Evolutionary conservation across 75 land plant genomes (phyloP), one percentile per base, ranked within the genome.

Genomic region (Selaginella tamariscina): DNA sequence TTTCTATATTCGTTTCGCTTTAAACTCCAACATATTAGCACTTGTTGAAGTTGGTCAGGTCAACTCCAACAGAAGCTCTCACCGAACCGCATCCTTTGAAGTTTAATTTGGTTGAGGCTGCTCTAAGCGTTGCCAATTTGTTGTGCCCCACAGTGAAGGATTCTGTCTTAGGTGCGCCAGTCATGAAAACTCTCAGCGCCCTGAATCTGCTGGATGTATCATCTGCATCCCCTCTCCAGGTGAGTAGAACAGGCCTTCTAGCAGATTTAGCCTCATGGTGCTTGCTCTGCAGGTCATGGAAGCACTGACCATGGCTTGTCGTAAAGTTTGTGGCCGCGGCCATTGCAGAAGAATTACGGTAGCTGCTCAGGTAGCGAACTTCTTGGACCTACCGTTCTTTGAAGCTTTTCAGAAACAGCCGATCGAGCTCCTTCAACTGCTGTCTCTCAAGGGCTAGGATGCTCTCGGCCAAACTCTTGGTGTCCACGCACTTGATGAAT

Each of bases 401-500:
- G 99, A 89, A 75, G 96, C 99, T 56, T 87, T 82, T 72, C 70
- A 74, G 29, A 95, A 90, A 64, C 77, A 66, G 29, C 96, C 99
- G 33, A 70, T 84, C 63, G 86, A 90, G 64, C 74, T 95, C 29
- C 73, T 95, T 15, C 99, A 95, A 76, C 77, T 95, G 56, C 92
- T 95, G 59, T 89, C 96, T 65, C 86, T 95, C 20, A 95, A 95
- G 80, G 99, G 93, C 24, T 91, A 95, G 74, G 99, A 95, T 26
- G 96, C 99, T 32, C 81, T 95, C 73, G 74, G 99, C 99, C n/a
- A 85, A 81, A 44, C 80, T 87, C 18, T 78, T 95, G 32, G 89
- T 95, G 70, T 83, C 84, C 66, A 90, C 91, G 27, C 99, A 95
- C 62, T 55, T 78, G 2, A 83, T 95, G 79, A 78, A 86, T 54